These are phyloP conservation scores for Dendrobium chrysotoxum DNA, from an alignment of 106 monocot species.

Conservation along the genomic window DNA sequence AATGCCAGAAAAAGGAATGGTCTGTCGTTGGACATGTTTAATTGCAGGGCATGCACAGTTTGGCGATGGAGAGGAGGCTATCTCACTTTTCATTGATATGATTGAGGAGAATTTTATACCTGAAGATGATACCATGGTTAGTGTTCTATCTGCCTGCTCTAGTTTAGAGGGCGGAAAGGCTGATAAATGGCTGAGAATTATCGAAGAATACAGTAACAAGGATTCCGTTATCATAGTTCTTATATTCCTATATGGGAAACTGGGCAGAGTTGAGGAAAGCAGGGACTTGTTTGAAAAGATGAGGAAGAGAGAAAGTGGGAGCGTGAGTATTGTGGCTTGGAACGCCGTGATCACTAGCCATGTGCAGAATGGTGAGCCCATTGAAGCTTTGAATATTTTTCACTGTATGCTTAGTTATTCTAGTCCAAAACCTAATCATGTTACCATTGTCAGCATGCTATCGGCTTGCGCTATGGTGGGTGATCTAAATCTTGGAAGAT, in stretches of 20 bases:
- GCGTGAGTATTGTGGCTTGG: conserved; percentile 49
- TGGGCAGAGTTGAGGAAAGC: conserved; percentile 19
- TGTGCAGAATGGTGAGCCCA: conserved; percentile 27
- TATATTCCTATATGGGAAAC: conserved; percentile 39
- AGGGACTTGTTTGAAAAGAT: conserved; percentile 45
- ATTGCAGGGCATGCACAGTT: conserved; percentile 13
- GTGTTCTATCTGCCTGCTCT: conserved; percentile 17
- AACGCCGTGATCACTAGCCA: conserved; percentile 57
- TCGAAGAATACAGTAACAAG: neutral
- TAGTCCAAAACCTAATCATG: conserved; percentile 32
- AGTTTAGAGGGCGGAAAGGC: conserved; percentile 16
- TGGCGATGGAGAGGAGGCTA: neutral
- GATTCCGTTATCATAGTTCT: conserved; percentile 10
- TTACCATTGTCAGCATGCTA: conserved; percentile 42
- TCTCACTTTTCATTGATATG: conserved; percentile 11
- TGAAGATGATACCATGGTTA: conserved; percentile 5
- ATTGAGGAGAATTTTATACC: conserved; percentile 26
- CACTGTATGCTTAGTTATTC: conserved; percentile 22
- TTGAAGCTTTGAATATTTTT: conserved; percentile 39
- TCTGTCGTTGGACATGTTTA: conserved; percentile 18
- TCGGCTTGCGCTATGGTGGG: conserved; percentile 61
- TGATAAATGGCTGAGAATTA: conserved; percentile 13
- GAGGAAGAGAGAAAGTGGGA: conserved; percentile 27
- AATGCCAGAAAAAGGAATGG: conserved; percentile 20
- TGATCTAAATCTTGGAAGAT: conserved; percentile 42